Percentiles rank a stretch among this genome's conserved stretches.
These are phyloP conservation scores for Rhizopus stolonifer DNA, from an alignment of 371 early-diverging fungal species.

Conservation along the genomic window DNA sequence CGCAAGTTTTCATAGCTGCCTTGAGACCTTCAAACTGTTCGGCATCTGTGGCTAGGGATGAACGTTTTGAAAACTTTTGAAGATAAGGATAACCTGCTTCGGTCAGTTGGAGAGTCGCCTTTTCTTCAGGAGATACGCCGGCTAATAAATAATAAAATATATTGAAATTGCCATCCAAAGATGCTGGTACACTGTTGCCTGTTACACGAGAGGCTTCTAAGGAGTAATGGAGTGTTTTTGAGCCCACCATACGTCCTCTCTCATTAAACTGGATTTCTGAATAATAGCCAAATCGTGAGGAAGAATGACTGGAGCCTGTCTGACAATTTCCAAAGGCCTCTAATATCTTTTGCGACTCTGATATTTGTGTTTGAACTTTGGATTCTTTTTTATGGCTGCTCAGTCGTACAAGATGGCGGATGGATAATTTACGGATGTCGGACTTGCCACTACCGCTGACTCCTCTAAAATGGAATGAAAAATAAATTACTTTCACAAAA, in stretches of 20 bases:
- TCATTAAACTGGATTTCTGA: constrained; percentile 88
- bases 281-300: constrained; percentile 86
- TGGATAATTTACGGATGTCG: constrained; percentile 61
- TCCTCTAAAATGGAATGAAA: constrained; percentile 59
- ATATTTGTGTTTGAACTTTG: constrained; percentile 70
- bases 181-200: constrained; percentile 29
- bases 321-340: constrained; percentile 84
- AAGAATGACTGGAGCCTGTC: constrained; percentile 69
- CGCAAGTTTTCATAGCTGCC: constrained; percentile 75
- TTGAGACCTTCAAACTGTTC: constrained; percentile 67
- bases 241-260: constrained; percentile 52
- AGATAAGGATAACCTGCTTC: constrained; percentile 26
- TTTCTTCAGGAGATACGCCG: constrained; percentile 45
- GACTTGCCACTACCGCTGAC: constrained; percentile 88
- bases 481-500: not conserved
- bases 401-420: constrained; percentile 70
- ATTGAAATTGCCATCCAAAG: constrained; percentile 82
- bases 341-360: constrained; percentile 71
- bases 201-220: constrained; percentile 83
- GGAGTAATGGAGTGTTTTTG: constrained; percentile 87
- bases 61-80: constrained; percentile 16
- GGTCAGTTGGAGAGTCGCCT: constrained; percentile 25
- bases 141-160: constrained; percentile 86
- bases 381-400: constrained; percentile 78
- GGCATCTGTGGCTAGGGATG: constrained; percentile 23